phyloP scores from a whole-genome alignment of 768 basidiomycete genomes.

The Boletus sp. region DNA sequence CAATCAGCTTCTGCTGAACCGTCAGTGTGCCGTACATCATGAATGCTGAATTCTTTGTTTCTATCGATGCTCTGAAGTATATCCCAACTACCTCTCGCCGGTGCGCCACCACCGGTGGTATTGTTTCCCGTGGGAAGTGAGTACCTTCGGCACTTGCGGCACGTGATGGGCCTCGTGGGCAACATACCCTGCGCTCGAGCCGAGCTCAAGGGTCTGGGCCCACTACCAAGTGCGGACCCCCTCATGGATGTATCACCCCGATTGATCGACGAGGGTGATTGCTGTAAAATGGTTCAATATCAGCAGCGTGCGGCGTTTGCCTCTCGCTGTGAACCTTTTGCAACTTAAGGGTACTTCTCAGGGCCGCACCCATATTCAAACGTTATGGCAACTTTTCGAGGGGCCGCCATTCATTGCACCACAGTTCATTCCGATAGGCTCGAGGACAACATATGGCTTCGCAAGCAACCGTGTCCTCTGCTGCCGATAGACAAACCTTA shows the following conservation, averaged over 20 bases:
- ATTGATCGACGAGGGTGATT: constrained; percentile 8
- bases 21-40: constrained; percentile 1
- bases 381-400: too few relatives aligned
- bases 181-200: constrained; percentile 8
- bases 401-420: too few relatives aligned
- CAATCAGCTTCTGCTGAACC: constrained; percentile 8
- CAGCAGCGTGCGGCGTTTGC: neutral
- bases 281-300: too few relatives aligned
- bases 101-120: too few relatives aligned
- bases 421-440: too few relatives aligned
- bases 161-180: constrained; percentile 7
- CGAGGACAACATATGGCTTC: too few relatives aligned
- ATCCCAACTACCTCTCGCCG: neutral
- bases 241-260: constrained; percentile 7
- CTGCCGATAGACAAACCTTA: neutral
- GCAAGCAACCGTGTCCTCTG: too few relatives aligned
- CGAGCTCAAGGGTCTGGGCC: neutral
- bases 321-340: neutral
- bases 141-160: neutral
- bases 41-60: neutral
- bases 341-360: too few relatives aligned
- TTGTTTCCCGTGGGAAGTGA: neutral
- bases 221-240: neutral
- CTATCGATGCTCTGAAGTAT: neutral
- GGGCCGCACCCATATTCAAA: too few relatives aligned